Conservation (phyloP, 192 early-diverging fungal genomes). For the Lobulomyces angularis region DNA sequence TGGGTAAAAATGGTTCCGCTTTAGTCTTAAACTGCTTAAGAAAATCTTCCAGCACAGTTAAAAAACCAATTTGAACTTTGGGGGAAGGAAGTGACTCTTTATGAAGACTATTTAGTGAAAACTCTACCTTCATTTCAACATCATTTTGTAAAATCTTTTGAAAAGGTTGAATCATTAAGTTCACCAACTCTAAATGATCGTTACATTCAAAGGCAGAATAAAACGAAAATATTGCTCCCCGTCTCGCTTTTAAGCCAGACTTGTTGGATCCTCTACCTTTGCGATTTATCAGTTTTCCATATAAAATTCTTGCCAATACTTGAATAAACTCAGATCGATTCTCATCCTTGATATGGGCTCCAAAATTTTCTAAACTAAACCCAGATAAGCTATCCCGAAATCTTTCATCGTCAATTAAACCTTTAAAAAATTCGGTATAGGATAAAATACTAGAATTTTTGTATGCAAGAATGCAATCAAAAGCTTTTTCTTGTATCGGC, state of each 20-base stretch:
- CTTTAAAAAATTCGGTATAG: conserved; percentile 65
- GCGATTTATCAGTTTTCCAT: conserved; percentile 76
- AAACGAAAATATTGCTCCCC: conserved; percentile 73
- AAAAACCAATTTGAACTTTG: conserved; percentile 68
- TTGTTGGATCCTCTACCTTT: conserved; percentile 60
- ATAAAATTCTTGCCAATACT: conserved; percentile 68
- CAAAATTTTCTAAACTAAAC: conserved; percentile 46
- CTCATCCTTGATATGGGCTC: conserved; percentile 42
- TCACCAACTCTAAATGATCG: conserved; percentile 61
- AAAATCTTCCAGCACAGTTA: conserved; percentile 66
- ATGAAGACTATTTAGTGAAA: neutral
- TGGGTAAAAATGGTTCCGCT: conserved; percentile 56
- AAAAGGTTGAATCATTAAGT: conserved; percentile 77
- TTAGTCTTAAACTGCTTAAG: conserved; percentile 69
- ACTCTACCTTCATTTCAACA: conserved; percentile 4
- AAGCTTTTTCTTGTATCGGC: conserved; percentile 59
- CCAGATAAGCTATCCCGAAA: conserved; percentile 85
- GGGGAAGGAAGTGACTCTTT: conserved; percentile 5
- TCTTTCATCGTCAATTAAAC: conserved; percentile 66
- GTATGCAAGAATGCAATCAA: conserved; percentile 80
- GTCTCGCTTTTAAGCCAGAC: conserved; percentile 53
- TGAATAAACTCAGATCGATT: conserved; percentile 64
- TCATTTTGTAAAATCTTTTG: conserved; percentile 6
- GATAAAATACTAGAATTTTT: conserved; percentile 50
- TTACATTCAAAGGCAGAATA: conserved; percentile 48